Evolutionary conservation across 495 filamentous ascomycete genomes (phyloP).

Genomic region (Choiromyces venosus): DNA sequence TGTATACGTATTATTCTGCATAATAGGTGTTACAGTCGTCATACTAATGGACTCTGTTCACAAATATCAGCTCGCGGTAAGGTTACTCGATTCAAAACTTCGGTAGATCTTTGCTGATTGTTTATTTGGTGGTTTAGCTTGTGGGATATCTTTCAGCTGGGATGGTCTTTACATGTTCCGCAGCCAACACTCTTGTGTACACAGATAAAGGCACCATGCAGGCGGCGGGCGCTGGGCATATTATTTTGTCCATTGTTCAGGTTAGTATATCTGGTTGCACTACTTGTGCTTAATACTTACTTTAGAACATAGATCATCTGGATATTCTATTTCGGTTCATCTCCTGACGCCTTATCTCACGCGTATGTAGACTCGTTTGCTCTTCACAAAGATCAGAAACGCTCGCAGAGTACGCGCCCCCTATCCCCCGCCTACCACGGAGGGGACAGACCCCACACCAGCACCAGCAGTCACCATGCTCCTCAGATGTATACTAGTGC

Average conservation of each 20-base stretch:
- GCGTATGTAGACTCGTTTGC: slow-evolving; percentile 95
- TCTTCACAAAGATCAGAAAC: slow-evolving; percentile 72
- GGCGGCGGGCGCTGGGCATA: slow-evolving; percentile 86
- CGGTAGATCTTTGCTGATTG: slow-evolving; percentile 18
- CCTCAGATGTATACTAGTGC: slow-evolving; percentile 97
- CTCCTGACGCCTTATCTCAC: slow-evolving; percentile 78
- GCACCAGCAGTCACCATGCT: slow-evolving; percentile 62
- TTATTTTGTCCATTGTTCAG: slow-evolving; percentile 89
- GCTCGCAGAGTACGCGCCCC: slow-evolving; percentile 55
- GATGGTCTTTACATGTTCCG: slow-evolving; percentile 74
- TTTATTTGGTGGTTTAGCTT: slow-evolving; percentile 48
- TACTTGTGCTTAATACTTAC: slow-evolving; percentile 5
- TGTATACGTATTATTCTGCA: slow-evolving; percentile 76
- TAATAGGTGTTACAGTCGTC: slow-evolving; percentile 70
- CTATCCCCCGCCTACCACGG: slow-evolving; percentile 61
- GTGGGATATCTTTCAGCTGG: slow-evolving; percentile 79
- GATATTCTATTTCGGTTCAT: slow-evolving; percentile 98
- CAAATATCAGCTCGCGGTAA: slow-evolving; percentile 83
- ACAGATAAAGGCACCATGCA: slow-evolving; percentile 62
- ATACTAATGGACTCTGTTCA: slow-evolving; percentile 74
- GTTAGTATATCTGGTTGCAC: slow-evolving; percentile 47
- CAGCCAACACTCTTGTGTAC: slow-evolving; percentile 78
- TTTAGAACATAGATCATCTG: slow-evolving; percentile 69
- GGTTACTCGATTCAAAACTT: slow-evolving; percentile 27
- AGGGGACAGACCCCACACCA: slow-evolving; percentile 69